phyloP scores from a whole-genome alignment of 352 stramenopile species.

The Phytophthora meadii region DNA sequence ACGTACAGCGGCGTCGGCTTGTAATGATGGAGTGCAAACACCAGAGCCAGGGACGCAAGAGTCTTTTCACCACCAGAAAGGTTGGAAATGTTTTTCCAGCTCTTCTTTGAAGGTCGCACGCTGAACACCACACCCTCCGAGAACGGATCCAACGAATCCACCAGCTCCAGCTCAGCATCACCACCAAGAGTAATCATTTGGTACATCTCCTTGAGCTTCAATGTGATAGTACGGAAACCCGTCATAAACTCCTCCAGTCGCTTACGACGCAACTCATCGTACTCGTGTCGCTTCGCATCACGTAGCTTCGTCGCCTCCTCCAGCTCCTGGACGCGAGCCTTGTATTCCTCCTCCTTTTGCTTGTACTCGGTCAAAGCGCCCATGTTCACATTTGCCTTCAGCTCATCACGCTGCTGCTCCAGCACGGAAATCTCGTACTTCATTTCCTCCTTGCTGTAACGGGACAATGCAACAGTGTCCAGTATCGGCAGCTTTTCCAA shows the following conservation, averaged over 20 bases:
- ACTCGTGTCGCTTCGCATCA: constrained; percentile 93
- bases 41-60: constrained; percentile 97
- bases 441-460: constrained; percentile 92
- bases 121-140: constrained; percentile 99
- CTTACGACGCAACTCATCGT: constrained; percentile 97
- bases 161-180: constrained; percentile 99
- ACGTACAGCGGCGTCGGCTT: constrained; percentile 99
- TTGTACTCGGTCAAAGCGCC: constrained; percentile 91
- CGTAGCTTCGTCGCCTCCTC: constrained; percentile 94
- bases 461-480: constrained; percentile 75
- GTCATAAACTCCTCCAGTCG: constrained; percentile 99
- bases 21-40: constrained; percentile 99
- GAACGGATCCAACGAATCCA: constrained; percentile 99
- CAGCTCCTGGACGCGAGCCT: constrained; percentile 93
- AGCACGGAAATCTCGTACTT: constrained; percentile 94
- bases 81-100: constrained; percentile 99
- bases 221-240: constrained; percentile 98
- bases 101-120: constrained; percentile 99
- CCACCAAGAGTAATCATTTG: constrained; percentile 98
- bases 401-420: constrained; percentile 91
- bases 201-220: constrained; percentile 99
- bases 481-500: constrained; percentile 80
- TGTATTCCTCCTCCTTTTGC: constrained; percentile 96
- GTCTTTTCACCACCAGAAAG: constrained; percentile 99
- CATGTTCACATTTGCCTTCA: constrained; percentile 97